phyloP scores from a whole-genome alignment of 2,329 filamentous ascomycete species.

The Hypoxylon sp. region DNA sequence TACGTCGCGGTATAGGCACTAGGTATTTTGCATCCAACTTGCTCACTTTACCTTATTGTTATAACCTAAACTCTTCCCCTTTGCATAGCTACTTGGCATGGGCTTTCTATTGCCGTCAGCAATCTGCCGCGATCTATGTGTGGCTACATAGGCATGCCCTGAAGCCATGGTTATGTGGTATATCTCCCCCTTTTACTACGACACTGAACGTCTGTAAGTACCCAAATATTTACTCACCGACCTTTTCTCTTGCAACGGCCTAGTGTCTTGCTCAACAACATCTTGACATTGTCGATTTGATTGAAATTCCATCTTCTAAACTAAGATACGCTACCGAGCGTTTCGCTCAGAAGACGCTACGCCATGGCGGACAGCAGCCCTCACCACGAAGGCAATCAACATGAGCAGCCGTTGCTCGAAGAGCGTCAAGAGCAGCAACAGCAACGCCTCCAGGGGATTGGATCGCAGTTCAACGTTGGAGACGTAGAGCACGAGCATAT shows the following conservation, averaged over 20 bases:
- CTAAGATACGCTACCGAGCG: too few species aligned
- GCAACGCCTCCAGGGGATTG: slow-evolving; percentile 9
- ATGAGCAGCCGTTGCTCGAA: background rate
- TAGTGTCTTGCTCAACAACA: too few species aligned
- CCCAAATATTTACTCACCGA: background rate
- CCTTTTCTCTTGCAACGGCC: too few species aligned
- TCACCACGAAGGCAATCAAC: too few species aligned
- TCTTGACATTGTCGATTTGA: too few species aligned
- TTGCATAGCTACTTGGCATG: background rate
- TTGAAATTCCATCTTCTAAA: too few species aligned
- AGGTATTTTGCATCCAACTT: background rate
- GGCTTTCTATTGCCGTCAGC: background rate
- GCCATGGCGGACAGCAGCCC: too few species aligned
- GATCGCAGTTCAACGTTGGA: slow-evolving; percentile 15
- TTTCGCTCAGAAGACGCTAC: too few species aligned
- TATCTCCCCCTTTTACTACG: background rate
- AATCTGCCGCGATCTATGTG: background rate
- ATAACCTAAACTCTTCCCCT: background rate
- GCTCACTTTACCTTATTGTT: background rate
- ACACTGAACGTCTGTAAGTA: background rate
- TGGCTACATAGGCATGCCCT: background rate
- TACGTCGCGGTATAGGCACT: too few species aligned
- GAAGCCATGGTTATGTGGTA: background rate
- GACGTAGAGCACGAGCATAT: background rate
- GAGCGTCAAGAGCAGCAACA: background rate